Conservation (phyloP, 768 basidiomycete genomes). For the Russula dissimulans region DNA sequence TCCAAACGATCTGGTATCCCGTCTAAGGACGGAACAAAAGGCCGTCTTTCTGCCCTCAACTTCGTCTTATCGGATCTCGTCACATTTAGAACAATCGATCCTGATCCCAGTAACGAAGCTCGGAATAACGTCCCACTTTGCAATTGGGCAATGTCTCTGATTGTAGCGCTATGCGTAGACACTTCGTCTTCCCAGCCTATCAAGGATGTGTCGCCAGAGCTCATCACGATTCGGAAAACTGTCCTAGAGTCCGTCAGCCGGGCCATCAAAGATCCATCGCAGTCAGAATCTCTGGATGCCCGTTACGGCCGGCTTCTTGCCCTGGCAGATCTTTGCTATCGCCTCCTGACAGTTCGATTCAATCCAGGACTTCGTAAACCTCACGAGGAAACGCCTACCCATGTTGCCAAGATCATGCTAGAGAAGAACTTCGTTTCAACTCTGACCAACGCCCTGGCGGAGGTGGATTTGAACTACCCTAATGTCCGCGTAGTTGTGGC, state of each 20-base stretch:
- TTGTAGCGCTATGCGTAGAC: slow-evolving; percentile 92
- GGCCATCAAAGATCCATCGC: slow-evolving; percentile 69
- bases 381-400: slow-evolving; percentile 70
- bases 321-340: slow-evolving; percentile 78
- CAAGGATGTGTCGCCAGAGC: slow-evolving; percentile 70
- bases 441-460: slow-evolving; percentile 79
- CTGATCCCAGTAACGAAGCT: slow-evolving; percentile 46
- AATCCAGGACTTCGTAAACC: slow-evolving; percentile 43
- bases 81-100: slow-evolving; percentile 62
- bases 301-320: slow-evolving; percentile 87
- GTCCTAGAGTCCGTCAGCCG: slow-evolving; percentile 85
- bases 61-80: slow-evolving; percentile 80
- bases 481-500: slow-evolving; percentile 80
- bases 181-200: slow-evolving; percentile 51
- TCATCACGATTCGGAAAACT: slow-evolving; percentile 85
- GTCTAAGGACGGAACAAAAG: slow-evolving; percentile 56
- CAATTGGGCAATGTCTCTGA: slow-evolving; percentile 82
- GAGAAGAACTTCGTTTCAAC: slow-evolving; percentile 94
- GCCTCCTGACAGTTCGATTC: slow-evolving; percentile 74
- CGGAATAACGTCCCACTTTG: slow-evolving; percentile 55
- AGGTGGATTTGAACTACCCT: slow-evolving; percentile 94
- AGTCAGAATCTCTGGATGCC: slow-evolving; percentile 48
- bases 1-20: slow-evolving; percentile 51
- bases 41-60: slow-evolving; percentile 57
- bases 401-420: slow-evolving; percentile 95